These are phyloP conservation scores for Akanthomyces dipterigenus DNA, from an alignment of 2,329 filamentous ascomycete species.

Conservation along the genomic window DNA sequence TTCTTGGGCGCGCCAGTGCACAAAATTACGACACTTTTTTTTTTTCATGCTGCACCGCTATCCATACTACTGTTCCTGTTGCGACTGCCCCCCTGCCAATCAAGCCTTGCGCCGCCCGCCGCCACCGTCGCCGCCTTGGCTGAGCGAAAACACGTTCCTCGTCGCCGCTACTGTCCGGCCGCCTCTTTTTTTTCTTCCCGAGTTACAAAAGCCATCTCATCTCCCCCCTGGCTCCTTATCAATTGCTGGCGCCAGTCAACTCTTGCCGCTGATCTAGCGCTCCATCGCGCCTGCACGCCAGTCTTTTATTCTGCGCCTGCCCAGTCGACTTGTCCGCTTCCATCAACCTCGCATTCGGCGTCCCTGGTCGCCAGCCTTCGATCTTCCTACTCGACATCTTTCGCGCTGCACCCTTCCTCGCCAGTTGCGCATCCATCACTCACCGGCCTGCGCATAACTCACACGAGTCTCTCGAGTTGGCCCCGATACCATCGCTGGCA, in stretches of 20 bases:
- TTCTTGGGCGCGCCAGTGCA: not conserved
- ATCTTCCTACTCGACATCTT: not conserved
- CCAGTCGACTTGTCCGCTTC: not conserved
- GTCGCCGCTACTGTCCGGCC: conserved; percentile 1
- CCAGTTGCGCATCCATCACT: not conserved
- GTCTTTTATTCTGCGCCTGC: not conserved
- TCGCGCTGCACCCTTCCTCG: not conserved
- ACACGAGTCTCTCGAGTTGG: not conserved
- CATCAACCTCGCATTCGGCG: not conserved
- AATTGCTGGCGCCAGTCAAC: not conserved
- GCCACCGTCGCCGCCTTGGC: conserved; percentile 6
- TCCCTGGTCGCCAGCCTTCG: not conserved
- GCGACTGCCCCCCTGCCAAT: not conserved
- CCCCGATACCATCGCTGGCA: not conserved
- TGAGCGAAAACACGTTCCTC: not conserved
- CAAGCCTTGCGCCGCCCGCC: conserved; percentile 8
- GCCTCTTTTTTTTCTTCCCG: not conserved
- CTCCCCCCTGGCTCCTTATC: not conserved
- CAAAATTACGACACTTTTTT: not conserved
- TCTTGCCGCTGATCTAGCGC: not conserved
- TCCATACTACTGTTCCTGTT: not conserved
- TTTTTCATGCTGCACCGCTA: not conserved
- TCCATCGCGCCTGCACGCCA: not conserved
- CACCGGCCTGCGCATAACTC: not conserved
- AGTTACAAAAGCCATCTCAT: not conserved